Evolutionary conservation across 2,329 filamentous ascomycete species (phyloP).

Genomic region (Talaromyces atroroseus): DNA sequence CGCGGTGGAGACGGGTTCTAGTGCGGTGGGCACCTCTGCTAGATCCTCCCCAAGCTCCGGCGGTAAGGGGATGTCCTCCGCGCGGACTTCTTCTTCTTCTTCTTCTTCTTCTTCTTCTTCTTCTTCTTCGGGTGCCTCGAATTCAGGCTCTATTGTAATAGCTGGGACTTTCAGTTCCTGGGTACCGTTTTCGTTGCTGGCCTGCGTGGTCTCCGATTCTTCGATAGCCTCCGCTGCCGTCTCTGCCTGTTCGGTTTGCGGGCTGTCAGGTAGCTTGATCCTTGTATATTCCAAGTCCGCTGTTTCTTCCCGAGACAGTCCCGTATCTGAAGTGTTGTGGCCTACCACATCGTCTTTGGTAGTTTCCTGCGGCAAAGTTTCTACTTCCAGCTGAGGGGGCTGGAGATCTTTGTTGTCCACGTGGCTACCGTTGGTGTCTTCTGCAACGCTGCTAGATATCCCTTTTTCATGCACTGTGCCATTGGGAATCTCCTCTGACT

Average conservation of each 20-base stretch:
- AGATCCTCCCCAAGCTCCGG: constrained; percentile 4
- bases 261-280: neutral
- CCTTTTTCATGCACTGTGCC: neutral
- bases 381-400: neutral
- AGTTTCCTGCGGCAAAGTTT: neutral
- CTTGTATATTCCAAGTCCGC: neutral
- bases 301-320: neutral
- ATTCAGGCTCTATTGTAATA: neutral
- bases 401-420: neutral
- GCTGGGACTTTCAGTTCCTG: neutral
- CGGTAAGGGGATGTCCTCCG: constrained; percentile 8
- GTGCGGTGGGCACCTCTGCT: constrained; percentile 10
- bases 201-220: neutral
- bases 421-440: neutral
- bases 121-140: neutral
- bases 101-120: neutral
- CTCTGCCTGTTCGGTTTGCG: neutral
- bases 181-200: neutral
- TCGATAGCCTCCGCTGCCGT: neutral
- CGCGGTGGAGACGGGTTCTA: constrained; percentile 10
- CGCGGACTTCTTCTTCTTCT: neutral
- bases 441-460: neutral
- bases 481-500: neutral
- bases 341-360: neutral
- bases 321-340: neutral